Conservation (phyloP, 1,139 yeast species). For the Taphrina flavorubra region DNA sequence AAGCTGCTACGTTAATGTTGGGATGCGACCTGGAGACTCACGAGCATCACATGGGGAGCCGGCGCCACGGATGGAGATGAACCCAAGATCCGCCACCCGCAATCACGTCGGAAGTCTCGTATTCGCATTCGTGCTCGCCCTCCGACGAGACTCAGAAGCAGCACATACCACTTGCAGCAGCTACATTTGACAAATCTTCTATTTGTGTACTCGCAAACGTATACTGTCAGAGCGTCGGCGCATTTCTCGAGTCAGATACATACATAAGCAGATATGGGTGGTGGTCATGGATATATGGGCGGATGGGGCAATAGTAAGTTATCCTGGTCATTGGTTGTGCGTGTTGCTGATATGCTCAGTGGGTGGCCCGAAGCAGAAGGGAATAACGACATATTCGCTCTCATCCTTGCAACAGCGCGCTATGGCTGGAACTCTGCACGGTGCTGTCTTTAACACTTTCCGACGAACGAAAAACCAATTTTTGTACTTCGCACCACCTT, state of each 20-base stretch:
- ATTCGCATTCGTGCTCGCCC: too few species aligned
- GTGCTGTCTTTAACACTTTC: constrained; percentile 88
- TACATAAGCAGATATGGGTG: constrained; percentile 22
- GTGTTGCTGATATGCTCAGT: constrained; percentile 40
- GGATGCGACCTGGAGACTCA: not conserved
- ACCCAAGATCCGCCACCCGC: not conserved
- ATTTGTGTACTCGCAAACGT: too few species aligned
- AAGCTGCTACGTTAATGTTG: too few species aligned
- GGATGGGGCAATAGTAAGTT: constrained; percentile 81
- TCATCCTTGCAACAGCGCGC: constrained; percentile 95
- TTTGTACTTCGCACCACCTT: constrained; percentile 79
- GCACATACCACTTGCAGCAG: too few species aligned
- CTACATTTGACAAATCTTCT: too few species aligned
- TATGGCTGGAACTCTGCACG: constrained; percentile 81
- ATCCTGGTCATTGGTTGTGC: not conserved
- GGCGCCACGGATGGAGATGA: constrained; percentile 2
- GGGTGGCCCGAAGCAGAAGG: constrained; percentile 87
- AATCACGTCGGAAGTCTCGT: too few species aligned
- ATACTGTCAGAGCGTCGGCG: too few species aligned
- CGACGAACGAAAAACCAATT: constrained; percentile 92
- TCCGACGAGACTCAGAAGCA: too few species aligned
- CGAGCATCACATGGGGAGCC: constrained; percentile 11
- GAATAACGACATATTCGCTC: constrained; percentile 79
- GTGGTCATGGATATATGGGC: constrained; percentile 68
- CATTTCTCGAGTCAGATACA: not conserved